A percentile compares a stretch with the other conserved stretches of the same genome.
Conservation (phyloP, 2,329 filamentous ascomycete species). For the Chaetomiaceae sp. region DNA sequence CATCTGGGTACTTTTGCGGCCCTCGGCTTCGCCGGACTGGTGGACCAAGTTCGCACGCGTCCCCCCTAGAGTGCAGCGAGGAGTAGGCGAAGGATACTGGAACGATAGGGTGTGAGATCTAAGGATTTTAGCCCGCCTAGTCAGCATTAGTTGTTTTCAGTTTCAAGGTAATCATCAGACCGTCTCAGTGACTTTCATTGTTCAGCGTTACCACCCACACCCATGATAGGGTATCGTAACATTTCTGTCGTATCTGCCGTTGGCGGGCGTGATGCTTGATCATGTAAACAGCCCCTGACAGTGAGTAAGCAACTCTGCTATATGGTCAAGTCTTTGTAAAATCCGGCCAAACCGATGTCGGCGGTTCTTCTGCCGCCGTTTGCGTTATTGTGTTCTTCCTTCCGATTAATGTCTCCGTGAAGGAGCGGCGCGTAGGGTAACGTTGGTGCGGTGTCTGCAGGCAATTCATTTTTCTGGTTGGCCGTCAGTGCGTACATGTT, state of each 20-base stretch:
- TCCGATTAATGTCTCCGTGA: not conserved
- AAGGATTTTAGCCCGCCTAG: too few species aligned
- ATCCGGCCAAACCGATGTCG: not conserved
- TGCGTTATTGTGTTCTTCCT: not conserved
- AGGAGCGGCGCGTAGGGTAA: not conserved
- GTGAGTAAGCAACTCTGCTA: slow-evolving; percentile 1
- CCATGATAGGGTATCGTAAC: too few species aligned
- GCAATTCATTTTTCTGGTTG: not conserved
- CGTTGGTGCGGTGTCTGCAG: not conserved
- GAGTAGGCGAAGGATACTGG: too few species aligned
- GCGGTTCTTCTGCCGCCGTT: not conserved
- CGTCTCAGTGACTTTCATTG: too few species aligned
- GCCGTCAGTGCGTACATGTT: not conserved
- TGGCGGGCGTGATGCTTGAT: too few species aligned
- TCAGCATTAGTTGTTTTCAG: too few species aligned
- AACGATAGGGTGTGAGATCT: too few species aligned
- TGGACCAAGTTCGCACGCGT: not conserved
- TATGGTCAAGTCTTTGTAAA: not conserved
- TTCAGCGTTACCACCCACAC: too few species aligned
- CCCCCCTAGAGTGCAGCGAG: too few species aligned
- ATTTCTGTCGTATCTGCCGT: too few species aligned
- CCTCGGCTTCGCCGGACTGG: not conserved
- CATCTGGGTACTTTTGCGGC: not conserved
- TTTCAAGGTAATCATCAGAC: too few species aligned
- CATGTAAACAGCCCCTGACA: slow-evolving; percentile 8